Base-by-base conservation (phyloP, 2,329 filamentous ascomycete species). In the Paracorniculantispora psalliotae region DNA sequence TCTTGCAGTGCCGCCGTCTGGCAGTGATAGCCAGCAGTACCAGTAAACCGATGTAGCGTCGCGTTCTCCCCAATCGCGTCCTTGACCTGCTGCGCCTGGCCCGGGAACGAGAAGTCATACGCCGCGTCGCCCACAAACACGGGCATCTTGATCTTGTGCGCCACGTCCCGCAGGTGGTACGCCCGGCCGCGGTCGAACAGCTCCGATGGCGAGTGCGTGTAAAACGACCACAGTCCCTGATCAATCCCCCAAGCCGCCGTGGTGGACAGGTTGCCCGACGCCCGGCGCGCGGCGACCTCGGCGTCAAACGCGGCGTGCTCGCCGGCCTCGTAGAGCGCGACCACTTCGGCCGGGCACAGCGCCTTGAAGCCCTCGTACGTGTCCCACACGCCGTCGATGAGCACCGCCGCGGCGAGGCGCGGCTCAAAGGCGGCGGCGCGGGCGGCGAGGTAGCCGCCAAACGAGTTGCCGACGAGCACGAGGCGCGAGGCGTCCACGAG, bases 361-460 rank as follows among this genome's bases (percentile, higher is more conserved):
- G 30, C 30, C 10, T 10, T 10, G n/a, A 13, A 15, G 30, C 23
- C 57, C 19, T 66, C 61, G 64, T 48, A 48, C 4, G 68, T 61
- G 54, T 72, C 67, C 60, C 65, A 74, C 2, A 79, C 60, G 2
- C 74, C 77, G 63, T 77, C 75, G 25, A 75, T 67, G 37, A 70
- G 66, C 41, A 78, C 64, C 4, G 71, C 65, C 4, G 76, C 77
- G 1, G 71, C 68, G 35, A 79, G 61, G 2, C 77, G 73, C 51
- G 69, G 72, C 59, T 80, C 77, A 61, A 75, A 77, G 0, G 75
- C 74, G 0, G 77, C 76, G 1, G 75, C 77, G 4, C 75, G 71
- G 1, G 72, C 64, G 4, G 69, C 71, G 0, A 79, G 69, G 25
- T 68, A 72, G 0, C 76, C 76, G 4, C 76, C 75, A 47, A 79